phyloP scores from a whole-genome alignment of 2,329 filamentous ascomycete genomes.

The Cladosporium sp. region DNA sequence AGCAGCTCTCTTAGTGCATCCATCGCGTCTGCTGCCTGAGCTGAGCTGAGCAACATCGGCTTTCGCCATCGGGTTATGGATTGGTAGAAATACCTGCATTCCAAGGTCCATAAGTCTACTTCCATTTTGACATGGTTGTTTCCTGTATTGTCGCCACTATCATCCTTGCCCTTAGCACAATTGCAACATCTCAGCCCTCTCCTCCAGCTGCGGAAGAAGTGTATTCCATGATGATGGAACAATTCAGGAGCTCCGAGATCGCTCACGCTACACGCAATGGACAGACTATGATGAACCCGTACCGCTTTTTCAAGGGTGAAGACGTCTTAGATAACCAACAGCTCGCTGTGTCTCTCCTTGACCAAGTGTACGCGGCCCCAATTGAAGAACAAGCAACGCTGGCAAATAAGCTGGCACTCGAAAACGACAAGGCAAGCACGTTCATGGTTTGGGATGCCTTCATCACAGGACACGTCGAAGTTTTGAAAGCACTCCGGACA shows the following conservation, averaged over 20 bases:
- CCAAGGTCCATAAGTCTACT: background rate
- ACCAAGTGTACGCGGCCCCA: background rate
- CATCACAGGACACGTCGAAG: background rate
- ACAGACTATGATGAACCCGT: background rate
- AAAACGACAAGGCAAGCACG: background rate
- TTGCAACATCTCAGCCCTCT: background rate
- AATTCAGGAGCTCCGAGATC: background rate
- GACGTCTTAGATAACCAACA: background rate
- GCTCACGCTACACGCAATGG: background rate
- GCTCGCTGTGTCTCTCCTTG: background rate
- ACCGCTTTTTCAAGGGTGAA: background rate
- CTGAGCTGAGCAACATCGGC: background rate
- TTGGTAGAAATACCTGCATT: background rate
- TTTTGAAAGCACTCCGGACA: background rate
- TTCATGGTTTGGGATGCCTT: background rate
- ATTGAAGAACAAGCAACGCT: background rate
- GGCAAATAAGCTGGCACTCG: background rate
- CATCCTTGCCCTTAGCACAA: background rate
- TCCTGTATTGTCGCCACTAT: background rate
- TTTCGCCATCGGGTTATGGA: background rate
- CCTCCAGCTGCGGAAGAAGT: background rate
- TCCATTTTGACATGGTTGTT: background rate
- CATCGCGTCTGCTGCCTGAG: slow-evolving; percentile 1
- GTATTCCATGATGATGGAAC: background rate
- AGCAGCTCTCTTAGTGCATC: slow-evolving; percentile 5